Percentiles rank a stretch among this genome's conserved stretches.
Conservation (phyloP, 202 grass and related monocot species). For the Saccharum hybrid region DNA sequence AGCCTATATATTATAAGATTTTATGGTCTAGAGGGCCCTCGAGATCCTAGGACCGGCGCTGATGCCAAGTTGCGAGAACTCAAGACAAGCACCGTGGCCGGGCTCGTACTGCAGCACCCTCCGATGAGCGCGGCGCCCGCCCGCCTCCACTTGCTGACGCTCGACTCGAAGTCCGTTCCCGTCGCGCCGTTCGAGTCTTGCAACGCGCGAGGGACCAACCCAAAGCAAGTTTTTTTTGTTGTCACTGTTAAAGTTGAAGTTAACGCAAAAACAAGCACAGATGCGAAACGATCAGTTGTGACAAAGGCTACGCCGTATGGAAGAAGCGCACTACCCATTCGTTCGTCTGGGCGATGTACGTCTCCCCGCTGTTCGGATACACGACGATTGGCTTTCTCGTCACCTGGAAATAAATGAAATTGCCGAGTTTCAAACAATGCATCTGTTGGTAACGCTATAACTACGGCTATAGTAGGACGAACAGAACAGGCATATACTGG, state of each 20-base stretch:
- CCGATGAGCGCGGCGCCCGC: slow-evolving; percentile 31
- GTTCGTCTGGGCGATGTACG: slow-evolving; percentile 43
- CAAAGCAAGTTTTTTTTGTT: no score
- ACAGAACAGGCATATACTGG: no score
- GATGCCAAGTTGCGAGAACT: no score
- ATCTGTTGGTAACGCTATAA: neutral
- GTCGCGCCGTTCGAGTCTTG: slow-evolving; percentile 13
- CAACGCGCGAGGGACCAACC: neutral
- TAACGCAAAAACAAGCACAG: neutral
- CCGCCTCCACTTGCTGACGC: slow-evolving; percentile 33
- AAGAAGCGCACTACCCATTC: slow-evolving; percentile 39
- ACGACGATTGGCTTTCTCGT: slow-evolving; percentile 40
- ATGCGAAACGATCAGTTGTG: neutral
- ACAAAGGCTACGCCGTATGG: neutral
- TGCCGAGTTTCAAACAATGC: neutral
- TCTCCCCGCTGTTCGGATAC: slow-evolving; percentile 47
- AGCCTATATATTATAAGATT: no score
- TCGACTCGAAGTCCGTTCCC: slow-evolving; percentile 31
- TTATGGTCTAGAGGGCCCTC: no score
- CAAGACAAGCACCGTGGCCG: slow-evolving; percentile 28
- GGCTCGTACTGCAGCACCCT: slow-evolving; percentile 52
- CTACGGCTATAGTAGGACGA: neutral
- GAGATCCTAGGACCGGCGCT: no score
- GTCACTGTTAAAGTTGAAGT: neutral
- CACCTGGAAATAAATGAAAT: slow-evolving; percentile 7